phyloP scores from a whole-genome alignment of 2,329 filamentous ascomycete genomes.

The Coccinonectria pachysandricola region DNA sequence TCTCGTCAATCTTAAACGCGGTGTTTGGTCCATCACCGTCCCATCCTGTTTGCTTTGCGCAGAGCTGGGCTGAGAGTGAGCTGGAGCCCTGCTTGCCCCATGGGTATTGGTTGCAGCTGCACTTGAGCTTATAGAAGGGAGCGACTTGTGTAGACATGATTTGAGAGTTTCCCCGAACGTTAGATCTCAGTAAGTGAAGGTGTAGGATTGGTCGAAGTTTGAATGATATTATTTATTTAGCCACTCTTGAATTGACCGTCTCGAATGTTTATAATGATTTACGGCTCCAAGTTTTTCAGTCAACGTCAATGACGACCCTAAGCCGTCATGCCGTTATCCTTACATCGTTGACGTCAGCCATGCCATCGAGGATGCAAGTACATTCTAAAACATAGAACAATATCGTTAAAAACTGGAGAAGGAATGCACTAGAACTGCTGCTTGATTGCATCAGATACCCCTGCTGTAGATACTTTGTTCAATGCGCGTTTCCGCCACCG shows the following conservation, averaged over 20 bases:
- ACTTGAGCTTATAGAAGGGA: slow-evolving; percentile 35
- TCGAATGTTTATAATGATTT: background rate
- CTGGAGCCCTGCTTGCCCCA: slow-evolving; percentile 61
- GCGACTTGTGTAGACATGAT: slow-evolving; percentile 11
- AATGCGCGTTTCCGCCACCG: no score
- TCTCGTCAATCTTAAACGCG: slow-evolving; percentile 53
- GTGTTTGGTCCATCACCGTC: slow-evolving; percentile 9
- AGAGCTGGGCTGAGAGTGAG: slow-evolving; percentile 56
- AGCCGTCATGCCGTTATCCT: slow-evolving; percentile 15
- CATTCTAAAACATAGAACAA: no score
- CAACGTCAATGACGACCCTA: slow-evolving; percentile 1
- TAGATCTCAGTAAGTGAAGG: no score
- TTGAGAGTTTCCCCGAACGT: no score
- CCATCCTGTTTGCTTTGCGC: slow-evolving; percentile 50
- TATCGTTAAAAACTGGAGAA: no score
- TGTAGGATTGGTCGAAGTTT: background rate
- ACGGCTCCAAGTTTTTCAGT: background rate
- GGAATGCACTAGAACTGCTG: no score
- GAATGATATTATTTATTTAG: no score
- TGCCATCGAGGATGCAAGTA: no score
- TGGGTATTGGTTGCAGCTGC: slow-evolving; percentile 48
- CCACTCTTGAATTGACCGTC: no score
- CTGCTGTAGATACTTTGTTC: no score
- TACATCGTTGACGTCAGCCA: slow-evolving; percentile 13
- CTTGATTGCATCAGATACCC: no score